Percentiles rank a stretch among this genome's conserved stretches.
Conservation (phyloP, 2,329 filamentous ascomycete species). For the Cadophora luteo-olivacea region DNA sequence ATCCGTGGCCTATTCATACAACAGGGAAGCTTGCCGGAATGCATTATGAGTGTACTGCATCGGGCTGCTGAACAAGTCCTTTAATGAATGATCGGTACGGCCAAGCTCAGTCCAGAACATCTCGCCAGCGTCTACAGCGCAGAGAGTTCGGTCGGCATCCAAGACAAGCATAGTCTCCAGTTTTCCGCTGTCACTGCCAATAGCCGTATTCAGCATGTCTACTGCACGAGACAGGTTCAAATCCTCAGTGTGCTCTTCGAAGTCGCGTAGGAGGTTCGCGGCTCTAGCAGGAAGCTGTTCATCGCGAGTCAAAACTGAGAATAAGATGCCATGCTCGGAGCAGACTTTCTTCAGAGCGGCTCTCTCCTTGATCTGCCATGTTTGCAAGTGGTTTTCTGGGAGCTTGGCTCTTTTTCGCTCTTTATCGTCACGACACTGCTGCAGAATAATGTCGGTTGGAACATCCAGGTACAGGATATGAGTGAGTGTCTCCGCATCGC, state of each 20-base stretch:
- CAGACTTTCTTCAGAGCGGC: conserved; percentile 52
- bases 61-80: conserved; percentile 53
- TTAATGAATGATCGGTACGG: conserved; percentile 43
- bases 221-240: conserved; percentile 45
- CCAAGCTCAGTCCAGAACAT: conserved; percentile 54
- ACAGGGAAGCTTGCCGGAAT: conserved; percentile 59
- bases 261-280: conserved; percentile 46
- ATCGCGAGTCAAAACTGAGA: not conserved
- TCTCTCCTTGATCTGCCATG: conserved; percentile 56
- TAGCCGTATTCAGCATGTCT: conserved; percentile 21
- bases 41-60: conserved; percentile 59
- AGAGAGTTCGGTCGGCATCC: conserved; percentile 64
- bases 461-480: conserved; percentile 65
- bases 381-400: conserved; percentile 48
- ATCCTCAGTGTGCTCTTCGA: conserved; percentile 48
- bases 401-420: conserved; percentile 45
- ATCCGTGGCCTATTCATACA: conserved; percentile 55
- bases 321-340: conserved; percentile 48
- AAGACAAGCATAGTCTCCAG: conserved; percentile 58
- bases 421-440: conserved; percentile 49
- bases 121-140: conserved; percentile 54
- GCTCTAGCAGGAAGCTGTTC: not conserved
- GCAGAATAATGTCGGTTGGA: conserved; percentile 45
- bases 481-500: conserved; percentile 56
- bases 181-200: conserved; percentile 22